A percentile compares a stretch with the other conserved stretches of the same genome.
These are phyloP conservation scores for Boletus rubescentipes DNA, from an alignment of 768 basidiomycete species.

Conservation along the genomic window DNA sequence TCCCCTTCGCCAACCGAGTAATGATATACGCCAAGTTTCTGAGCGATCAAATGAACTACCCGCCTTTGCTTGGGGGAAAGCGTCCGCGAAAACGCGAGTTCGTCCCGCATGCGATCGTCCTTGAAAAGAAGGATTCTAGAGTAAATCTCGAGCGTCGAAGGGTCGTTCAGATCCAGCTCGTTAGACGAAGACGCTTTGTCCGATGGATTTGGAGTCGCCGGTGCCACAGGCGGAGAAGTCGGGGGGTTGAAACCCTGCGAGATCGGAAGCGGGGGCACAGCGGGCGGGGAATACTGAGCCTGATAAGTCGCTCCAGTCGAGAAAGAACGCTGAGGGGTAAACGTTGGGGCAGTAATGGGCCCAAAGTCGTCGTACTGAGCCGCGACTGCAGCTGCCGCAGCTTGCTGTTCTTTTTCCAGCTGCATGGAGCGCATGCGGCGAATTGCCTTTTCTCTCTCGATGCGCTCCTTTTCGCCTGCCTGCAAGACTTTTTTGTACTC, in stretches of 20 bases:
- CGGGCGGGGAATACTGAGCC: constrained; percentile 68
- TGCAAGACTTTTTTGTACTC: constrained; percentile 99
- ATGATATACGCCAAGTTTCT: constrained; percentile 94
- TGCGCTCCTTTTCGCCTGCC: constrained; percentile 97
- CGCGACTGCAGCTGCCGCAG: constrained; percentile 6
- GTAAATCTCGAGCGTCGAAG: constrained; percentile 94
- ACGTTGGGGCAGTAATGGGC: constrained; percentile 51
- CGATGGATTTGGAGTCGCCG: constrained; percentile 60
- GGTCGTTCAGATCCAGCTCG: constrained; percentile 95
- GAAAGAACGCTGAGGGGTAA: constrained; percentile 73
- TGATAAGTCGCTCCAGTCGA: constrained; percentile 61
- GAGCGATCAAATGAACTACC: constrained; percentile 93
- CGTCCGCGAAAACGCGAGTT: constrained; percentile 92
- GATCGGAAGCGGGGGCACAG: constrained; percentile 38
- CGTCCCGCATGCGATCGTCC: constrained; percentile 95
- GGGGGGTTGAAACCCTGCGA: constrained; percentile 43
- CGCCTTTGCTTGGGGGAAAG: constrained; percentile 83
- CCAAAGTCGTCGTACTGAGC: constrained; percentile 75
- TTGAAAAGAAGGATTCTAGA: constrained; percentile 96
- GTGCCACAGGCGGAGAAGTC: constrained; percentile 52
- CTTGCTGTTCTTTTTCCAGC: constrained; percentile 76
- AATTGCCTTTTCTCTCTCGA: constrained; percentile 97
- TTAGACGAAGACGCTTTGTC: constrained; percentile 58
- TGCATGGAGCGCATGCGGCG: constrained; percentile 98
- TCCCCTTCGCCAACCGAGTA: constrained; percentile 93